Percentiles rank a stretch among this genome's conserved stretches.
Conservation (phyloP, 2,329 filamentous ascomycete genomes). For the Fusarium palustre region DNA sequence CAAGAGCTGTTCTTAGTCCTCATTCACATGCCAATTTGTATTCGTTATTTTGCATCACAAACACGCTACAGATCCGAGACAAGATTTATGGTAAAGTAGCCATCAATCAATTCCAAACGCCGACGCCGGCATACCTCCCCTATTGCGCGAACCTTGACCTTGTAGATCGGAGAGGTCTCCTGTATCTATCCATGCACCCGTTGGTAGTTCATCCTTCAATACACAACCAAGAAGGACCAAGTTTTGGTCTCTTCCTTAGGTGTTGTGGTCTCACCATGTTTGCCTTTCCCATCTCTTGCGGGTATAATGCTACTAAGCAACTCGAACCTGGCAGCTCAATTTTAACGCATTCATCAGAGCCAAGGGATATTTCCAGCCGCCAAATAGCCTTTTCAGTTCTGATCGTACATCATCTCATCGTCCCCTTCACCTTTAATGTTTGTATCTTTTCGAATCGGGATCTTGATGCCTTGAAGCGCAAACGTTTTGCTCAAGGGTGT, state of each 20-base stretch:
- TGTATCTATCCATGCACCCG: not conserved
- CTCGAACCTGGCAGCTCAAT: not conserved
- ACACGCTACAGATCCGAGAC: not conserved
- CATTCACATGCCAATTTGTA: not conserved
- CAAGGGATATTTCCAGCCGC: not conserved
- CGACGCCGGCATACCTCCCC: slow-evolving; percentile 18
- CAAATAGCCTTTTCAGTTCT: slow-evolving; percentile 10
- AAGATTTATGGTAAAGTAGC: not conserved
- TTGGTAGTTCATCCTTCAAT: not conserved
- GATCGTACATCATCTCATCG: slow-evolving; percentile 59
- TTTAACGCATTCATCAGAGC: not conserved
- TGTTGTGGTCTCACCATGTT: not conserved
- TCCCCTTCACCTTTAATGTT: slow-evolving; percentile 65
- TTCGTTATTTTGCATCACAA: not conserved
- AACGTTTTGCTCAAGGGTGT: slow-evolving; percentile 93
- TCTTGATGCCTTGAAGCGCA: slow-evolving; percentile 94
- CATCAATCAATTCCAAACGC: slow-evolving; percentile 29
- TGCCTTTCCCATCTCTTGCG: slow-evolving; percentile 6
- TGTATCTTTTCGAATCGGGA: slow-evolving; percentile 92
- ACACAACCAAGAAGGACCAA: not conserved
- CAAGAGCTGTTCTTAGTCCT: not conserved
- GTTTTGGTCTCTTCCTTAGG: not conserved
- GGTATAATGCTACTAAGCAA: slow-evolving; percentile 10
- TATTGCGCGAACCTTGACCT: not conserved
- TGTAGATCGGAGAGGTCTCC: not conserved